phyloP scores from a whole-genome alignment of 2,329 filamentous ascomycete genomes.

The Colletotrichum lentis region DNA sequence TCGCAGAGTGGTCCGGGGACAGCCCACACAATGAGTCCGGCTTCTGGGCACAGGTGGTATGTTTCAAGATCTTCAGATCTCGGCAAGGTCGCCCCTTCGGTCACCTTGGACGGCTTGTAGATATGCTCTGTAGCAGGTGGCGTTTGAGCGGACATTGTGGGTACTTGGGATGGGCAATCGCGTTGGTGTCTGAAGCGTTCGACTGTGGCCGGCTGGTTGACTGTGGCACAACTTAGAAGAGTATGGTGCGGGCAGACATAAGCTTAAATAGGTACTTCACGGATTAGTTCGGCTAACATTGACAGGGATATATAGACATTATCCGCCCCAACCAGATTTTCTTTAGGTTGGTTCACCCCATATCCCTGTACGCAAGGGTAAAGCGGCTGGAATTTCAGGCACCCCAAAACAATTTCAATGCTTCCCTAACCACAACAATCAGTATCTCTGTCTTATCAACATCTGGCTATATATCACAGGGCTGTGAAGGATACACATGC shows the following conservation, averaged over 20 bases:
- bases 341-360: slow-evolving; percentile 5
- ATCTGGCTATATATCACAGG: slow-evolving; percentile 7
- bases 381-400: slow-evolving; percentile 21
- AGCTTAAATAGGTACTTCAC: no score
- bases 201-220: slow-evolving; percentile 12
- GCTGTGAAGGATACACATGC: slow-evolving; percentile 16
- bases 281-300: slow-evolving; percentile 6
- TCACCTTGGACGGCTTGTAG: slow-evolving; percentile 20
- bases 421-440: slow-evolving; percentile 21
- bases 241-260: no score
- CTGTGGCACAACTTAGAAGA: slow-evolving; percentile 3
- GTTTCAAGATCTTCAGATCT: slow-evolving; percentile 24
- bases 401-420: slow-evolving; percentile 22
- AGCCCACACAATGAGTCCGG: slow-evolving; percentile 20
- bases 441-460: slow-evolving; percentile 19
- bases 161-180: slow-evolving; percentile 18
- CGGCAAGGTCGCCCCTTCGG: slow-evolving; percentile 17
- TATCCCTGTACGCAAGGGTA: slow-evolving; percentile 14
- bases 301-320: slow-evolving; percentile 4
- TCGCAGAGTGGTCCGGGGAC: slow-evolving; percentile 19
- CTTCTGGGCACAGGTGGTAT: slow-evolving; percentile 21
- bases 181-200: slow-evolving; percentile 17
- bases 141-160: slow-evolving; percentile 21
- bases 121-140: slow-evolving; percentile 21
- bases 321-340: slow-evolving; percentile 5